A percentile compares a stretch with the other conserved stretches of the same genome.
These are phyloP conservation scores for Phytophthora pistaciae DNA, from an alignment of 352 stramenopile species.

Conservation along the genomic window DNA sequence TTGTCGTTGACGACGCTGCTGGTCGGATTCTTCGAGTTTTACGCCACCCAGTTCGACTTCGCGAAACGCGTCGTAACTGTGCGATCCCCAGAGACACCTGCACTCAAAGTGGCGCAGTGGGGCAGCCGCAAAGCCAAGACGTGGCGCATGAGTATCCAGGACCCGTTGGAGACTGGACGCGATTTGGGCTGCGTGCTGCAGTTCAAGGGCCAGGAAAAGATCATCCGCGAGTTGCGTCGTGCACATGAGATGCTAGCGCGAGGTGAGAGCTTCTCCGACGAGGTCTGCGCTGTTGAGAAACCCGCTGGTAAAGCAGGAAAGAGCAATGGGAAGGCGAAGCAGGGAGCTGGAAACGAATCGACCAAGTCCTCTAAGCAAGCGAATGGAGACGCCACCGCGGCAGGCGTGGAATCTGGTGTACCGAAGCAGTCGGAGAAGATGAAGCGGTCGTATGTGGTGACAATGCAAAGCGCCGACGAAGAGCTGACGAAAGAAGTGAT, in stretches of 20 bases:
- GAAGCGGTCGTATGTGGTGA: constrained; percentile 44
- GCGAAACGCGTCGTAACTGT: constrained; percentile 93
- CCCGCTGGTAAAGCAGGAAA: constrained; percentile 14
- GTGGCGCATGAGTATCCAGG: constrained; percentile 90
- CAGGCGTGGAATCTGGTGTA: constrained; percentile 7
- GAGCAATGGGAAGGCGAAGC: constrained; percentile 9
- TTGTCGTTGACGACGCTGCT: constrained; percentile 87
- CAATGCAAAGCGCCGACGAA: constrained; percentile 44
- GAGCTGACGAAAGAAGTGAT: constrained; percentile 46
- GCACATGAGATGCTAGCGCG: constrained; percentile 54
- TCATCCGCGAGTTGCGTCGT: constrained; percentile 71
- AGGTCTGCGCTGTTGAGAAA: constrained; percentile 46
- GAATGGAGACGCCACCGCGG: background rate
- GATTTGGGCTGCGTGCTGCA: constrained; percentile 87
- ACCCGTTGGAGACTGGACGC: constrained; percentile 80
- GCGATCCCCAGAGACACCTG: constrained; percentile 55
- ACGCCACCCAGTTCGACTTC: constrained; percentile 97
- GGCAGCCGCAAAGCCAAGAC: constrained; percentile 56
- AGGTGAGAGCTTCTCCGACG: constrained; percentile 60
- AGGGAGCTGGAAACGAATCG: constrained; percentile 6
- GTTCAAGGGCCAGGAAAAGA: constrained; percentile 67
- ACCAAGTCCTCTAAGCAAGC: constrained; percentile 20
- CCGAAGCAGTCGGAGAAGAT: constrained; percentile 26
- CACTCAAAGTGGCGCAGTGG: constrained; percentile 58
- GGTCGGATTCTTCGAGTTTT: constrained; percentile 97